A percentile compares a stretch with the other conserved stretches of the same genome.
Conservation (phyloP, 2,329 filamentous ascomycete species). For the Fusarium setosum region DNA sequence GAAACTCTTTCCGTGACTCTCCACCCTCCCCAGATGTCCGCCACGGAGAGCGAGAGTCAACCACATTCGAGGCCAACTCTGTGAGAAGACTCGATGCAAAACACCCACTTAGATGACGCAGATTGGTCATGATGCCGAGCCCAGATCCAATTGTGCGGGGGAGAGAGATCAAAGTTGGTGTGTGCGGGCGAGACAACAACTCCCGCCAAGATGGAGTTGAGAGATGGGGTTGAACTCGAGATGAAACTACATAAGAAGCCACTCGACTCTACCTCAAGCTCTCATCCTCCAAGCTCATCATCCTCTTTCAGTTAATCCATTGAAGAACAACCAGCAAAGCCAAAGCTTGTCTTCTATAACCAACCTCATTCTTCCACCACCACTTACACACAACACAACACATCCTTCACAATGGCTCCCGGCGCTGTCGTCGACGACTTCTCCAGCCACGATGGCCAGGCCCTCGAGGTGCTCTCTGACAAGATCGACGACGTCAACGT, state of each 20-base stretch:
- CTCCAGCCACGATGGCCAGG: constrained; percentile 38
- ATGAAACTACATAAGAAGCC: constrained; percentile 30
- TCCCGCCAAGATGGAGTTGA: background rate
- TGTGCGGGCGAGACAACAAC: constrained; percentile 8
- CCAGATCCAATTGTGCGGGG: constrained; percentile 30
- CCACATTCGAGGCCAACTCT: constrained; percentile 24
- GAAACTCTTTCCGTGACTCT: constrained; percentile 37
- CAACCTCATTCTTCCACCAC: background rate
- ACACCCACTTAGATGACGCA: constrained; percentile 32
- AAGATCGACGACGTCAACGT: constrained; percentile 64
- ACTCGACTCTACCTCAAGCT: background rate
- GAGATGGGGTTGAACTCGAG: background rate
- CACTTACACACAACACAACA: constrained; percentile 22
- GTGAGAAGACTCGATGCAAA: constrained; percentile 28
- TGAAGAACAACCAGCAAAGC: background rate
- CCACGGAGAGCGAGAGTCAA: constrained; percentile 24
- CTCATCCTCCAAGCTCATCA: constrained; percentile 23
- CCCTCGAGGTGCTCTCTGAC: constrained; percentile 62
- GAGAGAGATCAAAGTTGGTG: constrained; percentile 25
- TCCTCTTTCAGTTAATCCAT: constrained; percentile 5
- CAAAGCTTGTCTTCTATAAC: background rate
- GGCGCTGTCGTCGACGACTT: constrained; percentile 39
- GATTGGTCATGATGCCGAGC: constrained; percentile 35
- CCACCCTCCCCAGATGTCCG: constrained; percentile 36
- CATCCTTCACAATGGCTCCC: constrained; percentile 41